These are phyloP conservation scores for Globisporangium spiculum DNA, from an alignment of 352 stramenopile genomes.

Conservation along the genomic window DNA sequence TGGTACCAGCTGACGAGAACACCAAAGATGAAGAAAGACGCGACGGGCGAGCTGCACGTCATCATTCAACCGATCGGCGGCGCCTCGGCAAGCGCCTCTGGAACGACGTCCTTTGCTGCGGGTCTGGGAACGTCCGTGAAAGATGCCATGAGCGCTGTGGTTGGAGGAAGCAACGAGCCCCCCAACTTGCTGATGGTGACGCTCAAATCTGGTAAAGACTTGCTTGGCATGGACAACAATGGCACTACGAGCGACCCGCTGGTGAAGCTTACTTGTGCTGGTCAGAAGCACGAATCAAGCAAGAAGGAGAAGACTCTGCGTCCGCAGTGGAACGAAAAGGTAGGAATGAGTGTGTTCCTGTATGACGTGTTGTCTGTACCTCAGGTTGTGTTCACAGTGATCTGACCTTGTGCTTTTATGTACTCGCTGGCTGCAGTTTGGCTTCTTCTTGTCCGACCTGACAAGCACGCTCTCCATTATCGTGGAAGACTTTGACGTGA, in stretches of 20 bases:
- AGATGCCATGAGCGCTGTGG: slow-evolving; percentile 6
- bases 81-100: neutral
- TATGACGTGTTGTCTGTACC: neutral
- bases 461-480: slow-evolving; percentile 50
- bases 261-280: slow-evolving; percentile 69
- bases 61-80: slow-evolving; percentile 35
- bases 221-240: slow-evolving; percentile 85
- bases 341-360: slow-evolving; percentile 1
- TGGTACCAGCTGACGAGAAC: slow-evolving; percentile 68
- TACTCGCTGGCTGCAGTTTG: slow-evolving; percentile 32
- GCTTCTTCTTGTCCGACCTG: slow-evolving; percentile 59
- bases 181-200: slow-evolving; percentile 75
- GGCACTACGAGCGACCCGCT: slow-evolving; percentile 86
- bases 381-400: neutral
- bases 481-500: slow-evolving; percentile 73
- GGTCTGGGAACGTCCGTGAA: slow-evolving; percentile 17
- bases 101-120: slow-evolving; percentile 2
- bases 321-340: slow-evolving; percentile 78
- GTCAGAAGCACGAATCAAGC: slow-evolving; percentile 78
- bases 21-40: slow-evolving; percentile 74
- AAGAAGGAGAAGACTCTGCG: slow-evolving; percentile 73
- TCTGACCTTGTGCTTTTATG: neutral
- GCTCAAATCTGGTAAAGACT: slow-evolving; percentile 66
- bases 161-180: slow-evolving; percentile 22
- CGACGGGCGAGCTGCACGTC: slow-evolving; percentile 52